A percentile compares a stretch with the other conserved stretches of the same genome.
These are phyloP conservation scores for Blumeria hordei DNA, from an alignment of 2,329 filamentous ascomycete genomes.

Conservation along the genomic window DNA sequence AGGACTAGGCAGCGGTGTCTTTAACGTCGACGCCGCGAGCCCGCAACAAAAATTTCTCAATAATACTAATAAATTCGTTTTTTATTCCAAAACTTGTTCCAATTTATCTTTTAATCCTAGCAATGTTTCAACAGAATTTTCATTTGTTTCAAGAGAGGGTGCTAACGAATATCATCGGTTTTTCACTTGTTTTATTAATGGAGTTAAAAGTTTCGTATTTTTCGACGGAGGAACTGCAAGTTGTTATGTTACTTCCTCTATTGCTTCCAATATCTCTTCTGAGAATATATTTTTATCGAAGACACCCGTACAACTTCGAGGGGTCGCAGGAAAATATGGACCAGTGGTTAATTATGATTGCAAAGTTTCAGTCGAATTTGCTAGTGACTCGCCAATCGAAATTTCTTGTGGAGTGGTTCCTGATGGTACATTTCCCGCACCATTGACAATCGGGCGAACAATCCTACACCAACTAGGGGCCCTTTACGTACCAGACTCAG, in stretches of 20 bases:
- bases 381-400: not conserved
- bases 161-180: not conserved
- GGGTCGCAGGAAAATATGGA: not conserved
- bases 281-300: not conserved
- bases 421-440: not conserved
- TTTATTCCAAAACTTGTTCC: not conserved
- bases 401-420: not conserved
- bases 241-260: not conserved
- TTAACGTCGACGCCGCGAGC: not conserved
- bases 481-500: not conserved
- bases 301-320: not conserved
- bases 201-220: not conserved
- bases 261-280: not conserved
- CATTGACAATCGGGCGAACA: too few relatives aligned
- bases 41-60: not conserved
- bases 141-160: not conserved
- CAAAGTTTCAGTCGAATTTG: not conserved
- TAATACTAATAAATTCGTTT: not conserved
- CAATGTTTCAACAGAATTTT: not conserved
- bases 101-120: not conserved
- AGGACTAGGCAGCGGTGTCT: not conserved
- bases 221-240: not conserved
- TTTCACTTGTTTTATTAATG: not conserved
- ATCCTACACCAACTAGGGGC: not conserved
- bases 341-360: not conserved